phyloP scores from a whole-genome alignment of 768 basidiomycete species.

The Lentinula aciculospora region DNA sequence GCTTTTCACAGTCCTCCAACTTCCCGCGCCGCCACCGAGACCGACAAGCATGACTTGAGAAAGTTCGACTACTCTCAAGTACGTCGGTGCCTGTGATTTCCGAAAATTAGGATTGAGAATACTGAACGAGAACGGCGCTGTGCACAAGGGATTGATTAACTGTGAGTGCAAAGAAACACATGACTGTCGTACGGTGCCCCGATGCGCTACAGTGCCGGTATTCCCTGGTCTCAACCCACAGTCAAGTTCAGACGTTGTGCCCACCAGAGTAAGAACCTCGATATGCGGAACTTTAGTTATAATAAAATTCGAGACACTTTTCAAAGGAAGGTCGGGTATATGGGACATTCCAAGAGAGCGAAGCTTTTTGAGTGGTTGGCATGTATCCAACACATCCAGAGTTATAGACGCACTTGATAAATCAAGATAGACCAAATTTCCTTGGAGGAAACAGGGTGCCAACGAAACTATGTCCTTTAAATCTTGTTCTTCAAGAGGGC shows the following conservation, averaged over 20 bases:
- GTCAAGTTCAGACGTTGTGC: slow-evolving; percentile 73
- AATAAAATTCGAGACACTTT: slow-evolving; percentile 64
- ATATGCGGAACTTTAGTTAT: slow-evolving; percentile 62
- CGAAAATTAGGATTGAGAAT: slow-evolving; percentile 25
- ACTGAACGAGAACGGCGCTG: slow-evolving; percentile 69
- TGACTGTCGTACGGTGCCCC: slow-evolving; percentile 57
- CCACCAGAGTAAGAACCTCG: slow-evolving; percentile 80
- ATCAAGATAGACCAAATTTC: slow-evolving; percentile 81
- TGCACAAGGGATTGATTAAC: slow-evolving; percentile 76
- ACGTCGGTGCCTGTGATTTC: slow-evolving; percentile 50
- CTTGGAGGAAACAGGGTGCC: slow-evolving; percentile 77
- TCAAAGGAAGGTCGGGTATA: slow-evolving; percentile 66
- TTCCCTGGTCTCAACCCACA: slow-evolving; percentile 37
- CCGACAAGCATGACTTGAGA: slow-evolving; percentile 63
- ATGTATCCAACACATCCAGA: slow-evolving; percentile 42
- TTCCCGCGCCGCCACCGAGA: slow-evolving; percentile 72
- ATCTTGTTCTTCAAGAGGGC: slow-evolving; percentile 62
- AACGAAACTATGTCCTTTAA: slow-evolving; percentile 57
- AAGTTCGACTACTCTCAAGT: slow-evolving; percentile 84
- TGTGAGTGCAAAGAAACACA: slow-evolving; percentile 72
- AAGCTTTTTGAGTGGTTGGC: slow-evolving; percentile 63
- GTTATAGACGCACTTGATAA: slow-evolving; percentile 80
- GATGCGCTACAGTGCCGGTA: slow-evolving; percentile 17
- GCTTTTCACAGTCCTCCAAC: slow-evolving; percentile 87
- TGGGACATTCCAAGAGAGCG: slow-evolving; percentile 89